These are phyloP conservation scores for Yarrowia deformans DNA, from an alignment of 805 yeast species.

Conservation along the genomic window DNA sequence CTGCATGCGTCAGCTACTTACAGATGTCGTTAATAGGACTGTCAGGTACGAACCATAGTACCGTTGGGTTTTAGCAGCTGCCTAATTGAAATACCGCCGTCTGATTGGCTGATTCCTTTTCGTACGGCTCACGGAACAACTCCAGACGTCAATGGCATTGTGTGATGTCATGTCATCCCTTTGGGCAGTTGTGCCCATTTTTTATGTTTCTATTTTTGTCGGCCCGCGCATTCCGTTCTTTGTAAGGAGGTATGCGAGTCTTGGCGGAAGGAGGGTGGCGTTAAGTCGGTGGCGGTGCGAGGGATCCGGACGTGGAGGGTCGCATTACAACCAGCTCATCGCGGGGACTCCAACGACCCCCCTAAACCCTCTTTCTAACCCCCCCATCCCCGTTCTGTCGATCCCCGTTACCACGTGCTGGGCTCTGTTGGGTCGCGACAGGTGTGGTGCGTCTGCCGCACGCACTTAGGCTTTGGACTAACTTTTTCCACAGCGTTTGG, in stretches of 20 bases:
- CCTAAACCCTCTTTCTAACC: background rate
- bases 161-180: background rate
- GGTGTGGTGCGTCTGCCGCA: constrained; percentile 16
- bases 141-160: background rate
- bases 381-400: background rate
- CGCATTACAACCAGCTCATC: background rate
- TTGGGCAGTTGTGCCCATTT: background rate
- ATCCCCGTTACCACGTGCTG: constrained; percentile 27
- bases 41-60: too few species aligned
- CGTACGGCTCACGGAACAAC: background rate
- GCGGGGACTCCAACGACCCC: background rate
- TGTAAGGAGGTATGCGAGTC: background rate
- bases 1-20: too few species aligned
- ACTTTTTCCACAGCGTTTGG: background rate
- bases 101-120: background rate
- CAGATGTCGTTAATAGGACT: too few species aligned
- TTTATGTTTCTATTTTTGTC: background rate
- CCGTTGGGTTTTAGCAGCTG: too few species aligned
- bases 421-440: constrained; percentile 18
- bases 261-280: background rate
- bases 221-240: background rate
- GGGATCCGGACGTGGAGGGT: background rate
- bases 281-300: background rate
- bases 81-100: background rate
- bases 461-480: background rate